phyloP scores from a whole-genome alignment of 148 eudicot species.

The Pharnaceum exiguum region DNA sequence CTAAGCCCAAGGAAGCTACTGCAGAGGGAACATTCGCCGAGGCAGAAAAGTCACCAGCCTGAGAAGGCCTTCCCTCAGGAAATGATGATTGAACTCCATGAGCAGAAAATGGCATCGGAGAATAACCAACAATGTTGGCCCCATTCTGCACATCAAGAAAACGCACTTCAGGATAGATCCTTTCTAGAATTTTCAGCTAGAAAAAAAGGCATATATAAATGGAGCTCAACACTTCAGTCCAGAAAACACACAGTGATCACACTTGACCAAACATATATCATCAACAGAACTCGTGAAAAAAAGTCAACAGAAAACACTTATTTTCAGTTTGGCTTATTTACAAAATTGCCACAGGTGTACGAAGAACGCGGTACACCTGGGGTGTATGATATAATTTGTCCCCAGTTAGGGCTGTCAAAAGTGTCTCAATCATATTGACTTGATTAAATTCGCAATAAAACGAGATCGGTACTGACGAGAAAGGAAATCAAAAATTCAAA shows the following conservation, averaged over 20 bases:
- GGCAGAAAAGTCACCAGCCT: slow-evolving; percentile 29
- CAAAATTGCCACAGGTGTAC: too few species aligned
- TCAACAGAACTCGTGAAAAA: too few species aligned
- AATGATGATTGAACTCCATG: slow-evolving; percentile 33
- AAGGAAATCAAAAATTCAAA: not conserved
- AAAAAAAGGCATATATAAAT: not conserved
- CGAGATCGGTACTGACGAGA: not conserved
- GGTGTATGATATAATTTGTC: too few species aligned
- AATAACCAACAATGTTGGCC: too few species aligned
- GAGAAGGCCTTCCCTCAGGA: slow-evolving; percentile 34
- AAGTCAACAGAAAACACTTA: too few species aligned
- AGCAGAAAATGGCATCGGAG: slow-evolving; percentile 18
- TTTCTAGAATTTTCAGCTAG: not conserved
- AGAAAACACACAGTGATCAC: not conserved
- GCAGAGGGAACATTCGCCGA: slow-evolving; percentile 20
- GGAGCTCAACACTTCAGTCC: not conserved
- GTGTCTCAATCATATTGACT: not conserved
- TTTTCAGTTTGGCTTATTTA: too few species aligned
- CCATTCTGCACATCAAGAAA: slow-evolving; percentile 40
- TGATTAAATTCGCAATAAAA: not conserved
- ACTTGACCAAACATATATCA: not conserved
- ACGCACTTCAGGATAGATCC: not conserved
- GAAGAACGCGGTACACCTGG: too few species aligned
- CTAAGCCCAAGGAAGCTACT: slow-evolving; percentile 24
- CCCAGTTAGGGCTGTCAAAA: not conserved